Base-by-base conservation (phyloP, 164 flowering plant species). In the Vitis rupestris region DNA sequence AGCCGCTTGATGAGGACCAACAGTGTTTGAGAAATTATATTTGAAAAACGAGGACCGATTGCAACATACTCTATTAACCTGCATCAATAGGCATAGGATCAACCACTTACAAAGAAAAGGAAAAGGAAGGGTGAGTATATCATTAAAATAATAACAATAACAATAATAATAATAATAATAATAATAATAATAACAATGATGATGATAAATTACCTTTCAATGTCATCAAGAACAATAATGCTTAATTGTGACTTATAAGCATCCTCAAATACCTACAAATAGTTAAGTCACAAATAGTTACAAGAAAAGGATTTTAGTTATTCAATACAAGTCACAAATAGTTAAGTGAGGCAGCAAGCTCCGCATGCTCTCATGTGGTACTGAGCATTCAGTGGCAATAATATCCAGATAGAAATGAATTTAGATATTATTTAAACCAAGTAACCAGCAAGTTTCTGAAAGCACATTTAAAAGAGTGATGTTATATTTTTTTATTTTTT, bases 21-120 rank as follows among this genome's bases (percentile, higher is more conserved):
- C 69, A 94, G 75, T 66, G 99, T 88, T 69, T 92, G 98, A 57
- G 92, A 88, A 71, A 95, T 87, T 64, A 89, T 56, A 79, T 93
- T 93, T 63, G 99, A 95, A 82, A 93, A 95, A 56, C 98, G 97
- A 56, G 99, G 99, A 9, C 98, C 99, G 79, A 90, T 87, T 0
- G 96, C 70, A 67, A 91, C 94, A 82, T 88, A 91, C 73, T 95
- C 97, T 82, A 93, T 66, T 64, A 95, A 77, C 78, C 99, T 94
- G 83, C 61, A 81, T 37, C 57, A 76, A 54, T 11, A 3, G 50
- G 60, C 12, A 13, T 55, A 69, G 59, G 12, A 50, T 50, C 51
- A n/a, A 2, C 23, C 1, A 50, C 60, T 50, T 11, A 48, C 2
- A 10, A 7, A 29, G 13, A 6, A 17, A 48, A 50, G 12, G 16